These are phyloP conservation scores for Solanum aculeatissimum DNA, from an alignment of 305 asterid genomes.

Conservation along the genomic window DNA sequence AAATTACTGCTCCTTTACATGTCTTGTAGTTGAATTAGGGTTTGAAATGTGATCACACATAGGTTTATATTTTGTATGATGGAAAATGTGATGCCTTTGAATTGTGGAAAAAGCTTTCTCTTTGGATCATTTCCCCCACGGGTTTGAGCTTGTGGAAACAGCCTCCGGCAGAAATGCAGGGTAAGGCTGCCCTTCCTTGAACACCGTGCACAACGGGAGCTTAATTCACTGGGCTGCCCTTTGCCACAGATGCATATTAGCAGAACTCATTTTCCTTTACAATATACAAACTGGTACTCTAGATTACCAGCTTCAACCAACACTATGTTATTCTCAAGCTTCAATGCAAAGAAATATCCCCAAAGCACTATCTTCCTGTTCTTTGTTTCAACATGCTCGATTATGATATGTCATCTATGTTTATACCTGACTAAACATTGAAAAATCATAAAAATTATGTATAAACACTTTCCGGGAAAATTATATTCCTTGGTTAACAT, in stretches of 20 bases:
- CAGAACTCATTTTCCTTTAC: not conserved
- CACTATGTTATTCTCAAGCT: not conserved
- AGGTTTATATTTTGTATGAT: not conserved
- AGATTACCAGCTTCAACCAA: not conserved
- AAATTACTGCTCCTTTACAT: not conserved
- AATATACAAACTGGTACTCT: not conserved
- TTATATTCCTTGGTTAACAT: not conserved
- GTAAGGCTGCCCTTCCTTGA: not conserved
- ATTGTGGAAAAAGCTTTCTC: not conserved
- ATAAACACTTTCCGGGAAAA: not conserved
- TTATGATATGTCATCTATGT: not conserved
- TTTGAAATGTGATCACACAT: not conserved
- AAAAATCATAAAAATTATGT: not conserved
- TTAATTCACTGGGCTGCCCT: not conserved
- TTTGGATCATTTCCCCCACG: not conserved
- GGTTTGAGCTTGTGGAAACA: not conserved
- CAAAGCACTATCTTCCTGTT: not conserved
- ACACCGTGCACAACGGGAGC: not conserved
- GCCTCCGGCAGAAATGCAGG: not conserved
- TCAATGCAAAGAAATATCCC: not conserved
- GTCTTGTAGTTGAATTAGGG: not conserved
- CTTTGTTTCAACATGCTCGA: not conserved
- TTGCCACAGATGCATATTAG: not conserved
- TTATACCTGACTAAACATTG: not conserved
- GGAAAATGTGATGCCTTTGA: not conserved